Percentiles rank a stretch among this genome's conserved stretches.
Conservation (phyloP, 352 stramenopile species). For the Pythium brachiatum region DNA sequence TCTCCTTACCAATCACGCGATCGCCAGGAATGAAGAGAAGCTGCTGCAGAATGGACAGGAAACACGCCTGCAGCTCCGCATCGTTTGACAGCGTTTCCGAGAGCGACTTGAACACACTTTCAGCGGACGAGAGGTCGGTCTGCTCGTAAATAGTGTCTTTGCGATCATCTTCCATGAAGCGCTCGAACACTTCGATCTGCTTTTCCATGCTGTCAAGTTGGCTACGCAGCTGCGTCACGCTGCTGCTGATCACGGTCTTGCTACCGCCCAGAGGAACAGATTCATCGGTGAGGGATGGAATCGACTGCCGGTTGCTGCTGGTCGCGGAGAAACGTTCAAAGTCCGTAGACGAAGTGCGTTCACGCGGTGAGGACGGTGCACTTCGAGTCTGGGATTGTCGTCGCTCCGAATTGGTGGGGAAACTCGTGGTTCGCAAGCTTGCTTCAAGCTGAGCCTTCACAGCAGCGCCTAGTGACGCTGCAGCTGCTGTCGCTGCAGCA, state of each 20-base stretch:
- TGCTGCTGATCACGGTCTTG: conserved; percentile 65
- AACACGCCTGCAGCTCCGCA: conserved; percentile 57
- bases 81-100: conserved; percentile 56
- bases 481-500: conserved; percentile 1
- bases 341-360: conserved; percentile 18
- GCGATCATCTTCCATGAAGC: conserved; percentile 86
- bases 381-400: conserved; percentile 6
- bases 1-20: conserved; percentile 81
- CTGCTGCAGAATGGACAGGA: conserved; percentile 81
- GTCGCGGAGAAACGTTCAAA: conserved; percentile 20
- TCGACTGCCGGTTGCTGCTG: conserved; percentile 19
- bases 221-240: conserved; percentile 69
- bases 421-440: conserved; percentile 8
- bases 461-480: conserved; percentile 10
- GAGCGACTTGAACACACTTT: conserved; percentile 69
- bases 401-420: conserved; percentile 2
- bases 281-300: conserved; percentile 22
- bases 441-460: conserved; percentile 17
- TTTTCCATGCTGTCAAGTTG: conserved; percentile 88
- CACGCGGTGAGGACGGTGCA: conserved; percentile 20
- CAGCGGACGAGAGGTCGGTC: conserved; percentile 67
- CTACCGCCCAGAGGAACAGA: conserved; percentile 8
- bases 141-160: conserved; percentile 85
- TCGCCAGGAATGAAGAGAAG: conserved; percentile 84
- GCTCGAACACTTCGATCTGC: conserved; percentile 86